Evolutionary conservation across 1,284 basidiomycete species (phyloP).

Genomic region (Leccinum subatratum): DNA sequence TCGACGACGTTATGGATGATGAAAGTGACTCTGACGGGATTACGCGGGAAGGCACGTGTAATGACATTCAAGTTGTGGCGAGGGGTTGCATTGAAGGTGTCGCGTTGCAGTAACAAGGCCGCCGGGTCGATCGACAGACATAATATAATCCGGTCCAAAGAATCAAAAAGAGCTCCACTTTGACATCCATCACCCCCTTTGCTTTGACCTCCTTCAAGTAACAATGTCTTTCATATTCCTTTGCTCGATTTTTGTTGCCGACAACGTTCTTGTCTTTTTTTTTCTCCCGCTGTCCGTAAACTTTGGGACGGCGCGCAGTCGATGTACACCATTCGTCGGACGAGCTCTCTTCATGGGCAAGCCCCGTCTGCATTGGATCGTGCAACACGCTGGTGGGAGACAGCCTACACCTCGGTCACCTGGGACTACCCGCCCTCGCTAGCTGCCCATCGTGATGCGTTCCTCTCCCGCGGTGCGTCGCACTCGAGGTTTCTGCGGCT

Average conservation of each 20-base stretch:
- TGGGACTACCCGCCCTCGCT: constrained; percentile 28
- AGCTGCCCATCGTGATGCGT: constrained; percentile 17
- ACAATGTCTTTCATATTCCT: too few relatives aligned
- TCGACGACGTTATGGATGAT: background rate
- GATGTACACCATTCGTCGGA: constrained; percentile 14
- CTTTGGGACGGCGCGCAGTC: constrained; percentile 13
- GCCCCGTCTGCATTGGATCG: constrained; percentile 5
- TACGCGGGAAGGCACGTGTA: constrained; percentile 18
- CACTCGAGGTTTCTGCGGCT: constrained; percentile 27
- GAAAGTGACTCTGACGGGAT: constrained; percentile 1
- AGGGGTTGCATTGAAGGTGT: too few relatives aligned
- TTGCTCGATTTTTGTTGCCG: background rate
- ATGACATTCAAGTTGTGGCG: too few relatives aligned
- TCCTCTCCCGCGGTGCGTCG: constrained; percentile 26
- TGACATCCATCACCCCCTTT: too few relatives aligned
- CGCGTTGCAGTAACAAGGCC: too few relatives aligned
- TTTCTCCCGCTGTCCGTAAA: constrained; percentile 8
- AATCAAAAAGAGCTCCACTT: constrained; percentile 16
- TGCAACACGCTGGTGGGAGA: background rate
- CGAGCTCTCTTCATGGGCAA: constrained; percentile 7
- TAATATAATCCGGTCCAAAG: constrained; percentile 32
- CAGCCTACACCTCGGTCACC: constrained; percentile 15
- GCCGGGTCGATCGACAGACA: too few relatives aligned
- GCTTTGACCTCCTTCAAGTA: too few relatives aligned
- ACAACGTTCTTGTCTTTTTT: background rate